Evolutionary conservation across 2,329 filamentous ascomycete genomes (phyloP).

Genomic region (Podosphaera fusca): DNA sequence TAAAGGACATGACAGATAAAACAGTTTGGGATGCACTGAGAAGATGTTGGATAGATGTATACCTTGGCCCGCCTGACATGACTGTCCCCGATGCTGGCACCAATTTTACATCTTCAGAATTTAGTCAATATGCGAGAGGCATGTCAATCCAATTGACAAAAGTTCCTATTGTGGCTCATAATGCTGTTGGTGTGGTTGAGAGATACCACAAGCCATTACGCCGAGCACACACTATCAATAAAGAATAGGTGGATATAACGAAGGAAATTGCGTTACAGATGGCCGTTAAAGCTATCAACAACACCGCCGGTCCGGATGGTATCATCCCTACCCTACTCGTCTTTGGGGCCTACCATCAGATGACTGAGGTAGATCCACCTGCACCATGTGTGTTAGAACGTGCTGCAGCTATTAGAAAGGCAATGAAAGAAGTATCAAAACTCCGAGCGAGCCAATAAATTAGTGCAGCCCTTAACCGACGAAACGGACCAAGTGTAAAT

Average conservation of each 20-base stretch:
- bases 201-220: not conserved
- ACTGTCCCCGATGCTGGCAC: not conserved
- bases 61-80: not conserved
- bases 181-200: no score
- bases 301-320: no score
- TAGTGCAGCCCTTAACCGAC: not conserved
- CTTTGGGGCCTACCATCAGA: not conserved
- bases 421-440: no score
- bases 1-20: not conserved
- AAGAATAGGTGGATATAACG: constrained; percentile 2
- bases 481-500: not conserved
- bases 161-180: not conserved
- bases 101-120: not conserved
- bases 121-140: not conserved
- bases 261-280: not conserved
- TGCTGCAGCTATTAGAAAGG: no score
- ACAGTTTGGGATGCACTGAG: not conserved
- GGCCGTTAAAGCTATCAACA: no score
- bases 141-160: not conserved
- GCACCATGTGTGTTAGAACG: no score
- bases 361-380: no score
- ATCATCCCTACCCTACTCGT: no score
- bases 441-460: not conserved
- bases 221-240: constrained; percentile 1
- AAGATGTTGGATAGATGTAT: not conserved